Evolutionary conservation across 129 eudicot species (phyloP), one percentile per base, ranked within the genome.

Genomic region (Saussurea involucrata): DNA sequence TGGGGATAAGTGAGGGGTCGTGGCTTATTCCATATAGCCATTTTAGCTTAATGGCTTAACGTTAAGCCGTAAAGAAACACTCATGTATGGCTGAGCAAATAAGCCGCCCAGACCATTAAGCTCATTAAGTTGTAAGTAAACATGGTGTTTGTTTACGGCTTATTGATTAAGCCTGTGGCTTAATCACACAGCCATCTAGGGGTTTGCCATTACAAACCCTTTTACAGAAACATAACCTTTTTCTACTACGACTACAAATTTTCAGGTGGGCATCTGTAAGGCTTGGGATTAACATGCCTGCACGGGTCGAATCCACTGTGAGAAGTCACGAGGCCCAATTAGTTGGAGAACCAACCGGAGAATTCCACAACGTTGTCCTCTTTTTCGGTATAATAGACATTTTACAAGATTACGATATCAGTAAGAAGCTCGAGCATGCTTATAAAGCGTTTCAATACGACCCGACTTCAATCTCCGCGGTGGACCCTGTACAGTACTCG

Each of bases 351-450:
- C 90, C 94, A 72, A 87, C 90, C 0, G 95, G 92, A 29, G 89
- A 87, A 60, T 85, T 66, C 44, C 82, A 79, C 21, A 85, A 87
- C 13, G 95, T 85, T 32, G 70, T 84, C 82, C 78, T 92, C 10
- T 83, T 83, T 53, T 89, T 92, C 68, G 90, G 97, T 61, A 92
- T 92, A 33, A 92, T 92, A 0, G 97, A 92, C 69, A 92, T 92
- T 80, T 80, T 92, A 67, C 97, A 92, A 85, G 92, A 92, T 83
- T 92, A 92, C 29, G 97, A 92, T 78, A 92, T 92, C 49, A 87
- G 85, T 81, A 92, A 92, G 82, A 92, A 92, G 90, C 89, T 92
- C 31, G 97, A 92, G 32, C 97, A 92, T 42, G 97, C 95, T 15
- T 92, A 92, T 68, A 92, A 92, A 70, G 82, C 95, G 53, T 73